A percentile compares a stretch with the other conserved stretches of the same genome.
phyloP scores from a whole-genome alignment of 2,329 filamentous ascomycete genomes.

The Fusarium sp. region DNA sequence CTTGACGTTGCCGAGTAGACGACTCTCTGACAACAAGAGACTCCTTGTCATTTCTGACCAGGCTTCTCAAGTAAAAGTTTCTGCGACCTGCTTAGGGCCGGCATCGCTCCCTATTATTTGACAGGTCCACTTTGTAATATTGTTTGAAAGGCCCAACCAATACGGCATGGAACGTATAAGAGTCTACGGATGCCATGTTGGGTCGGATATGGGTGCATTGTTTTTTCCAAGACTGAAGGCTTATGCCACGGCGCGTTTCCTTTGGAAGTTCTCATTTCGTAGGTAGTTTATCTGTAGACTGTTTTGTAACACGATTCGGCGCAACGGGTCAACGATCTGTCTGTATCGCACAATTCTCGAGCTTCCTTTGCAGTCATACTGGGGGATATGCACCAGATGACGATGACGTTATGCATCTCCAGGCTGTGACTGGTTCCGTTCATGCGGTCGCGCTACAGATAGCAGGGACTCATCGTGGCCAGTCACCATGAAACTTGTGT shows the following conservation, averaged over 20 bases:
- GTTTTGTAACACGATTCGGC: constrained; percentile 40
- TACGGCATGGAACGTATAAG: constrained; percentile 39
- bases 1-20: constrained; percentile 88
- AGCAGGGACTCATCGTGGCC: background rate
- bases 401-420: constrained; percentile 20
- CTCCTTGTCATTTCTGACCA: constrained; percentile 16
- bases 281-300: constrained; percentile 42
- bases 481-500: background rate
- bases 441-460: constrained; percentile 2
- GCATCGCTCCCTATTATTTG: constrained; percentile 36
- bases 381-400: background rate
- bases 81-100: constrained; percentile 32
- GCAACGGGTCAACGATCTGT: constrained; percentile 33
- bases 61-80: constrained; percentile 37
- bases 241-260: constrained; percentile 37
- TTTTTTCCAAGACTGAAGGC: constrained; percentile 39
- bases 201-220: constrained; percentile 25
- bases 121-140: constrained; percentile 38
- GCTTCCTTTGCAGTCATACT: background rate
- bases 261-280: constrained; percentile 42
- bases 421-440: constrained; percentile 24
- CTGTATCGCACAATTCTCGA: constrained; percentile 7
- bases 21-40: background rate
- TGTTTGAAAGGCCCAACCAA: constrained; percentile 34
- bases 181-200: constrained; percentile 23